Percentiles rank a stretch among this genome's conserved stretches.
phyloP scores from a whole-genome alignment of 257 asterid genomes.

The Scutellaria baicalensis region DNA sequence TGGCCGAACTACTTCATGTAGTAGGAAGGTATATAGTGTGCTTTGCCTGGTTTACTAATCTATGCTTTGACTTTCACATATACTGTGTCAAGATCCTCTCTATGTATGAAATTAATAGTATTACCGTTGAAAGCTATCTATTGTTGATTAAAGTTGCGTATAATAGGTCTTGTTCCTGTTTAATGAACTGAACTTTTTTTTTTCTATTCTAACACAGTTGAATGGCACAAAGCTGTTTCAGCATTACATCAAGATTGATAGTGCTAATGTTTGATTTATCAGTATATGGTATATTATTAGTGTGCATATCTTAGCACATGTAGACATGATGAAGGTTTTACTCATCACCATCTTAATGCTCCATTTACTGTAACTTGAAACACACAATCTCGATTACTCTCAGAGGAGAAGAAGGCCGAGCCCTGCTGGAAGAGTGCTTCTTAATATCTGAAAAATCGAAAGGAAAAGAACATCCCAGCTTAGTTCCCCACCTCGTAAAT shows the following conservation, averaged over 20 bases:
- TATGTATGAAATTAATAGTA: neutral
- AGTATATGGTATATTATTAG: neutral
- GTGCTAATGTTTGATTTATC: neutral
- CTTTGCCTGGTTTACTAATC: neutral
- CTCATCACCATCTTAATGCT: neutral
- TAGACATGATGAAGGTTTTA: neutral
- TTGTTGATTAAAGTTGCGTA: neutral
- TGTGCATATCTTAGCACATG: neutral
- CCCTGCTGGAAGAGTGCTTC: conserved; percentile 65
- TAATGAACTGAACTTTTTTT: neutral
- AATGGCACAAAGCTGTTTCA: too few species aligned
- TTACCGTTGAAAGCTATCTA: neutral
- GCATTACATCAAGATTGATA: too few species aligned
- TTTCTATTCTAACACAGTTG: neutral
- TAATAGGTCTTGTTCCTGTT: neutral
- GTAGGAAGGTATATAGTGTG: conserved; percentile 67
- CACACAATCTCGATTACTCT: conserved; percentile 3
- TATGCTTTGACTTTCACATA: neutral
- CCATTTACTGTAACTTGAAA: neutral
- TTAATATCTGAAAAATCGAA: conserved; percentile 45
- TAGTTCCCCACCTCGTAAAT: conserved; percentile 73
- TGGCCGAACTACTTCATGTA: conserved; percentile 83
- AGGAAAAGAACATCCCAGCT: conserved; percentile 74
- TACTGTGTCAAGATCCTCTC: neutral
- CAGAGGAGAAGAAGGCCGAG: conserved; percentile 83